Evolutionary conservation across 768 basidiomycete species (phyloP), one percentile per base, ranked within the genome.

Genomic region (Naganishia onofrii): DNA sequence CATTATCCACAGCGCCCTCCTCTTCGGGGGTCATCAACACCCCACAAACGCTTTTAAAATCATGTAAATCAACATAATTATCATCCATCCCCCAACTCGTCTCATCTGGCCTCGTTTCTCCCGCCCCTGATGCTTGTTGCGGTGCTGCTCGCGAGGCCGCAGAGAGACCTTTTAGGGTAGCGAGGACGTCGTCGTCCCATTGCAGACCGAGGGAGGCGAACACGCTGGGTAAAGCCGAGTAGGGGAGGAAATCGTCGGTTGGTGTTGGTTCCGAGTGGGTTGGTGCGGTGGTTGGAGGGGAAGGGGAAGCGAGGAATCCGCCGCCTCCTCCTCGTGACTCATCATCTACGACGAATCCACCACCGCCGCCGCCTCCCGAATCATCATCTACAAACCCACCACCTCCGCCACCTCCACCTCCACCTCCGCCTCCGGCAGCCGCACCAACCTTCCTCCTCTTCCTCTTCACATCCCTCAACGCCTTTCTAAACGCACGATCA

Each of bases 1-100:
- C 48, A 21, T 7, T 23, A 23, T 28, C 48, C 1, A 9, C 54
- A 36, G 66, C 69, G 3, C 67, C 65, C 21, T 71, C 56, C 26
- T 67, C 51, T n/a, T 70, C 69, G 36, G 73, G 74, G 4, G 68
- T 74, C 79, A 80, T 78, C 32, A 80, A 56, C 31, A 78, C 79
- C 10, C 77, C 79, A 54, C 76, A 78, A 7, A 80, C 79, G 32
- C 78, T 77, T 56, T 78, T 52, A 55, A 80, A 80, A 63, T 80
- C 79, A 36, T 77, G 77, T 19, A 32, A 21, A n/a, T 52, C 54
- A 19, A 65, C 64, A 42, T 51, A 58, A 7, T 46, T 67, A 44
- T 69, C 68, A 19, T 58, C 57, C 26, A 34, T 44, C 15, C 46
- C 34, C 36, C 57, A 58, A 8, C 31, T 64, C 26, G 65, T 42